Evolutionary conservation across 805 yeast species (phyloP).

Genomic region (Wickerhamomyces canadensis): DNA sequence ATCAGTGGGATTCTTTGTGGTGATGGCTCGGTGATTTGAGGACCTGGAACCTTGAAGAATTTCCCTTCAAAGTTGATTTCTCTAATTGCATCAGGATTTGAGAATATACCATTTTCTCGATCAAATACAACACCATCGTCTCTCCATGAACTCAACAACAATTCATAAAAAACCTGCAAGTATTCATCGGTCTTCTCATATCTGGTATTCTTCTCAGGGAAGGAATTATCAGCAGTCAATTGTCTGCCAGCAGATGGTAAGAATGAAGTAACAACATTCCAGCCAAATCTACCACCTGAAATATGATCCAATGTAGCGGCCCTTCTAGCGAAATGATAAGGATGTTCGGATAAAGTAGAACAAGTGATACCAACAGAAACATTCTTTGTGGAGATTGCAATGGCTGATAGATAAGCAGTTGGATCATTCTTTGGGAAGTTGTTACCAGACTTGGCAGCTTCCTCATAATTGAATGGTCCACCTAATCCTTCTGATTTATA

Average conservation of each 20-base stretch:
- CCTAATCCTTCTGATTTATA: conserved; percentile 20
- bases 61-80: too few species aligned
- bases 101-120: too few species aligned
- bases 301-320: conserved; percentile 1
- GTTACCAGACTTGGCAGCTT: conserved; percentile 19
- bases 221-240: not conserved
- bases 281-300: not conserved
- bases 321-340: conserved; percentile 16
- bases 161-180: not conserved
- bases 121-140: not conserved
- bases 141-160: not conserved
- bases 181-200: not conserved
- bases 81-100: too few species aligned
- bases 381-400: conserved; percentile 36
- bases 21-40: not conserved
- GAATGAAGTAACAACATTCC: conserved; percentile 1
- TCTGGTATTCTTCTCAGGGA: not conserved
- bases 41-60: not conserved
- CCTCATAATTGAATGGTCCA: conserved; percentile 29
- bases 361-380: conserved; percentile 36
- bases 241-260: conserved; percentile 1
- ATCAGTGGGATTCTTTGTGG: not conserved
- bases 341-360: conserved; percentile 37
- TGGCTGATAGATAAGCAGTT: conserved; percentile 27
- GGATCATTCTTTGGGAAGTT: conserved; percentile 21